Conservation (phyloP, 2,329 filamentous ascomycete genomes). For the Penicillium hordei region DNA sequence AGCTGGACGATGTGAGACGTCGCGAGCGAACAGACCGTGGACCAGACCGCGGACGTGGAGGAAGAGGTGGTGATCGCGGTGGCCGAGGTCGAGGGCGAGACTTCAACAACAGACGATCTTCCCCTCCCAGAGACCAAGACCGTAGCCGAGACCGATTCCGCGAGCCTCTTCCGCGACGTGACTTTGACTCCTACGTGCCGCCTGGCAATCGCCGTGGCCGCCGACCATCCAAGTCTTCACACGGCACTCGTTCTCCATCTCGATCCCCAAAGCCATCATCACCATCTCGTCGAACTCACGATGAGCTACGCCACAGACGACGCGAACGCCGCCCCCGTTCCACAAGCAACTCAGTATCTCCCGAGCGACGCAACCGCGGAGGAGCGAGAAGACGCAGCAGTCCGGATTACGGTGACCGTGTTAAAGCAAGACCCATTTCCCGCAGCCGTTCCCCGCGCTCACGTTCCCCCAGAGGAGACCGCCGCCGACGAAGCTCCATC, state of each 20-base stretch:
- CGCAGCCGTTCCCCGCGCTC: conserved; percentile 54
- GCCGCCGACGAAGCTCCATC: conserved; percentile 40
- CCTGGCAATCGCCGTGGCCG: conserved; percentile 43
- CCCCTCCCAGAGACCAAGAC: conserved; percentile 52
- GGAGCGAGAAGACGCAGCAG: conserved; percentile 37
- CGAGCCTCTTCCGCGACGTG: conserved; percentile 50
- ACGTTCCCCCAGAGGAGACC: conserved; percentile 54
- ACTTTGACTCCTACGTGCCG: conserved; percentile 60
- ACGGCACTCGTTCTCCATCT: conserved; percentile 32
- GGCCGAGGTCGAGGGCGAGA: conserved; percentile 37
- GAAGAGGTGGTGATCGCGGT: conserved; percentile 38
- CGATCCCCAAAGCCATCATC: conserved; percentile 26
- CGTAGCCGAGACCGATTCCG: conserved; percentile 42
- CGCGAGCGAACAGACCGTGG: conserved; percentile 37
- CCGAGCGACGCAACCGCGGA: conserved; percentile 37
- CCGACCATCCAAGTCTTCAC: conserved; percentile 35
- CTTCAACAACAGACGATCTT: conserved; percentile 52
- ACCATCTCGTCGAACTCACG: conserved; percentile 32
- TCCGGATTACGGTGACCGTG: conserved; percentile 47
- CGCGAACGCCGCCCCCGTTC: conserved; percentile 29
- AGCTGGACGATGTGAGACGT: conserved; percentile 66
- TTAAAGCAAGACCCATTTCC: conserved; percentile 52
- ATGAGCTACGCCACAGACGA: conserved; percentile 28
- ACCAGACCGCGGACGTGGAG: conserved; percentile 37
- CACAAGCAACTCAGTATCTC: conserved; percentile 41